Evolutionary conservation across 257 asterid genomes (phyloP).

Genomic region (Jacaranda mimosifolia): DNA sequence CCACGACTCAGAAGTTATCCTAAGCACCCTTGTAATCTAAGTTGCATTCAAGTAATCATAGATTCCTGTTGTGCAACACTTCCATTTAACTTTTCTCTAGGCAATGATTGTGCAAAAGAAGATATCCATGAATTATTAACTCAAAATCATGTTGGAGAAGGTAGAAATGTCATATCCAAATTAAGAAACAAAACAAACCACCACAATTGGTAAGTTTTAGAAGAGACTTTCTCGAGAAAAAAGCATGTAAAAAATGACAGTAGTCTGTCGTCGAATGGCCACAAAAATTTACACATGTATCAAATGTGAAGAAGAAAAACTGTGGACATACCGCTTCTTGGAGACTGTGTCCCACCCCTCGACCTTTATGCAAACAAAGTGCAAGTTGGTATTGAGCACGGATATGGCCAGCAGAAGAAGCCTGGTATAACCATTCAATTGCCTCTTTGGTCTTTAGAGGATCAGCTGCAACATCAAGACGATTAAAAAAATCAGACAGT

Average conservation of each 20-base stretch:
- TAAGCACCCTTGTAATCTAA: neutral
- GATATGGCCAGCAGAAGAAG: constrained; percentile 79
- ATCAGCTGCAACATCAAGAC: constrained; percentile 56
- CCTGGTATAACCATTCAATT: constrained; percentile 69
- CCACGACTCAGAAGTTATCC: neutral
- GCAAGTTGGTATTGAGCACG: constrained; percentile 98
- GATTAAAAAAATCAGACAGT: neutral
- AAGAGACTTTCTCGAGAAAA: constrained; percentile 4
- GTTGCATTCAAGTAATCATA: neutral
- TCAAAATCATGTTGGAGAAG: neutral
- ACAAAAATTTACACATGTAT: constrained; percentile 4
- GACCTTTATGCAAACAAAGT: constrained; percentile 86
- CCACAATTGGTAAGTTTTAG: neutral
- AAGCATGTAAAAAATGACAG: constrained; percentile 9
- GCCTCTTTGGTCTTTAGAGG: constrained; percentile 74
- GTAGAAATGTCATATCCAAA: neutral
- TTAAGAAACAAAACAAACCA: neutral
- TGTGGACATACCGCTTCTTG: constrained; percentile 70
- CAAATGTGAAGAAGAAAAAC: neutral
- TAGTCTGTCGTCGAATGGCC: neutral
- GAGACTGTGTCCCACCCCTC: constrained; percentile 61
- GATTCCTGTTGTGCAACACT: too few species aligned
- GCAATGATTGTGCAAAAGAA: constrained; percentile 1
- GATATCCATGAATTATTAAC: neutral
- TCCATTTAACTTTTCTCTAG: neutral